These are phyloP conservation scores for Oryza longistaminata DNA, from an alignment of 176 grass and related monocot species.

Conservation along the genomic window DNA sequence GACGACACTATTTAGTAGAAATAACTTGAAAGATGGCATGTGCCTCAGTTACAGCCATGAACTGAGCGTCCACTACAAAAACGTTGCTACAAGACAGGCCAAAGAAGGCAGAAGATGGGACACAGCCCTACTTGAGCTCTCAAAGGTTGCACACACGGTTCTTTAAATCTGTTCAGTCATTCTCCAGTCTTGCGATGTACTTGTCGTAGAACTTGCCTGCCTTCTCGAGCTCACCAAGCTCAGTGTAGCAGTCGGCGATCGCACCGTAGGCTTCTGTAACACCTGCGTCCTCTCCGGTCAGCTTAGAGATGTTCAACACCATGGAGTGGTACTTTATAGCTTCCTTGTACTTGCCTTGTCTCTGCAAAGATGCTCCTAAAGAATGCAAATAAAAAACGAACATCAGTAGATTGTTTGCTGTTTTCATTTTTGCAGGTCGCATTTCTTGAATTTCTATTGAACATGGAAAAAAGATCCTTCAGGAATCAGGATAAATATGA, in stretches of 20 bases:
- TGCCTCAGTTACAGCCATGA: neutral
- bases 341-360: slow-evolving; percentile 94
- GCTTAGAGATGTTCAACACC: slow-evolving; percentile 76
- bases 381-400: neutral
- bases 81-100: neutral
- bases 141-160: neutral
- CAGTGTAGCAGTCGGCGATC: slow-evolving; percentile 96
- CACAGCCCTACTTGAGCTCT: neutral
- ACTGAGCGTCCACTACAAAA: neutral
- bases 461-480: neutral
- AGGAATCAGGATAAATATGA: neutral
- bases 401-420: neutral
- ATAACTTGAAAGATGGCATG: slow-evolving; percentile 7
- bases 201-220: slow-evolving; percentile 87
- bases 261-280: slow-evolving; percentile 91
- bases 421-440: neutral
- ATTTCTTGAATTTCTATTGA: neutral
- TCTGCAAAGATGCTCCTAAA: slow-evolving; percentile 87
- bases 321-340: slow-evolving; percentile 91
- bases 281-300: slow-evolving; percentile 70
- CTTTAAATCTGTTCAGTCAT: slow-evolving; percentile 51
- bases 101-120: neutral
- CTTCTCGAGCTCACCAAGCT: slow-evolving; percentile 88
- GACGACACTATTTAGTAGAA: neutral
- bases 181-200: slow-evolving; percentile 88